A percentile compares a stretch with the other conserved stretches of the same genome.
Conservation (phyloP, 2,329 filamentous ascomycete genomes). For the Torrubiella hemipterigena region DNA sequence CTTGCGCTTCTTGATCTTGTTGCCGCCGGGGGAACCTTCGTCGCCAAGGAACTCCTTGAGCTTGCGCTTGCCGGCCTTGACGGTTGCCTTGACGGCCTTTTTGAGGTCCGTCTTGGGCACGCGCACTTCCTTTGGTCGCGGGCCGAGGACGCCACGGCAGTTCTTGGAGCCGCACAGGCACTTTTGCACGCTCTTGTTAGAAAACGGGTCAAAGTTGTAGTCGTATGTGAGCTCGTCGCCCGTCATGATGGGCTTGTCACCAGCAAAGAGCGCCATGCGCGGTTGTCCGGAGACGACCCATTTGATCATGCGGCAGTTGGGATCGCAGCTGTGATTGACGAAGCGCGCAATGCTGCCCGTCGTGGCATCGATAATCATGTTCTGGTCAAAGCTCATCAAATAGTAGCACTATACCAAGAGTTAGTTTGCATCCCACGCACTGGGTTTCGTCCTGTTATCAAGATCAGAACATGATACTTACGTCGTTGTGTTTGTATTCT, state of each 20-base stretch:
- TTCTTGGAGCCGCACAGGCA: conserved; percentile 52
- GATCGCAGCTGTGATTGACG: conserved; percentile 93
- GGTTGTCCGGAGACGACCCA: conserved; percentile 92
- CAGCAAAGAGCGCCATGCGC: conserved; percentile 92
- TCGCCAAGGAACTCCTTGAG: conserved; percentile 38
- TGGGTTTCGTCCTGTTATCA: background rate
- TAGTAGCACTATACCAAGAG: conserved; percentile 66
- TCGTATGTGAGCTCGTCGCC: conserved; percentile 96
- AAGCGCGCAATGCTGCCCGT: conserved; percentile 93
- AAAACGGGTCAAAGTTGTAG: conserved; percentile 62
- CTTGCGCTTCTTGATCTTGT: conserved; percentile 37
- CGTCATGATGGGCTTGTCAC: conserved; percentile 78
- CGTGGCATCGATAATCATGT: conserved; percentile 96
- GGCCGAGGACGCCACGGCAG: conserved; percentile 52
- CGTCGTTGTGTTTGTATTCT: conserved; percentile 86
- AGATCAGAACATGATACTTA: conserved; percentile 31
- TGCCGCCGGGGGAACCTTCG: conserved; percentile 20
- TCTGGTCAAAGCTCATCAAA: conserved; percentile 95
- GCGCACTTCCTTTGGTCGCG: conserved; percentile 46
- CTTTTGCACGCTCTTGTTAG: conserved; percentile 54
- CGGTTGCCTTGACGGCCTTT: conserved; percentile 23
- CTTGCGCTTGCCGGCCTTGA: conserved; percentile 44
- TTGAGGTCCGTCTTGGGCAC: conserved; percentile 31
- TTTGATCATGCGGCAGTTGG: conserved; percentile 96
- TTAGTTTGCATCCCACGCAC: conserved; percentile 6